These are phyloP conservation scores for Rhizopus delemar DNA, from an alignment of 371 early-diverging fungal genomes.

Conservation along the genomic window DNA sequence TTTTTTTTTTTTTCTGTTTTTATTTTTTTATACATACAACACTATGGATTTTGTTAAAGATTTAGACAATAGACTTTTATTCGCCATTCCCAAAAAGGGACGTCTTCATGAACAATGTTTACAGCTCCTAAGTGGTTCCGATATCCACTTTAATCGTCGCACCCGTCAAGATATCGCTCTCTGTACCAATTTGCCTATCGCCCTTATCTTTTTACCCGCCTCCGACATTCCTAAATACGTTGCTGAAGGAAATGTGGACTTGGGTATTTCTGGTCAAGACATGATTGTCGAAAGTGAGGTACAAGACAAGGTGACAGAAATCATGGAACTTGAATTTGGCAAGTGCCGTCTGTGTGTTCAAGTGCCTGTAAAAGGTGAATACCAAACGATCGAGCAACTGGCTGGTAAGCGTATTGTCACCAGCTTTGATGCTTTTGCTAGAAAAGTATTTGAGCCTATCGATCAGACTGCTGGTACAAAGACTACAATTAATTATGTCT, in stretches of 20 bases:
- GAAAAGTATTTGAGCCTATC: constrained; percentile 68
- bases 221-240: constrained; percentile 95
- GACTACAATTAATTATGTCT: constrained; percentile 82
- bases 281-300: constrained; percentile 86
- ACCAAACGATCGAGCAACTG: constrained; percentile 63
- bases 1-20: constrained; percentile 5
- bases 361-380: constrained; percentile 60
- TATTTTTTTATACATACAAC: constrained; percentile 1
- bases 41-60: constrained; percentile 69
- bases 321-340: constrained; percentile 88
- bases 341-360: constrained; percentile 90
- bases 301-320: constrained; percentile 69
- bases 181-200: constrained; percentile 88
- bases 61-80: constrained; percentile 79
- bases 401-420: constrained; percentile 95
- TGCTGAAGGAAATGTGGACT: constrained; percentile 90
- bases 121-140: constrained; percentile 83
- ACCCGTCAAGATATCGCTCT: constrained; percentile 95
- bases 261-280: constrained; percentile 95
- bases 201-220: constrained; percentile 94
- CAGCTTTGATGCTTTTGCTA: constrained; percentile 79
- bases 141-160: constrained; percentile 92
- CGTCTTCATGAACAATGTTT: constrained; percentile 91
- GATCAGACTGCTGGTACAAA: constrained; percentile 60
- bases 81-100: constrained; percentile 98